Evolutionary conservation across 495 filamentous ascomycete genomes (phyloP).

Genomic region (Penicillium daleae): DNA sequence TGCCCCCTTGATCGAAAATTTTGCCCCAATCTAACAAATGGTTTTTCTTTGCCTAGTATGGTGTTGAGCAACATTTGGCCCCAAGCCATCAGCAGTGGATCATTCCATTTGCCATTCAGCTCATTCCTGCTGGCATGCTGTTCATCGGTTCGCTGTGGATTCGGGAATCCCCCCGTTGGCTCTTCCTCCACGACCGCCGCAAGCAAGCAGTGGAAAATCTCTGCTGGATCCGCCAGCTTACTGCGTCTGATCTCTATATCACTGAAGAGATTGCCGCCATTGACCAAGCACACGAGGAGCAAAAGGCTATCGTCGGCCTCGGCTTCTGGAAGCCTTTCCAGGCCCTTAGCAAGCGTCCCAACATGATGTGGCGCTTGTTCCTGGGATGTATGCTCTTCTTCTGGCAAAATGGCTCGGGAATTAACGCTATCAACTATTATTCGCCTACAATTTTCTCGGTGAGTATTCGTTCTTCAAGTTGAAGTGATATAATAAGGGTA

Average conservation of each 20-base stretch:
- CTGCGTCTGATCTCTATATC: slow-evolving; percentile 65
- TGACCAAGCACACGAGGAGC: slow-evolving; percentile 61
- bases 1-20: neutral
- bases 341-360: slow-evolving; percentile 47
- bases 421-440: slow-evolving; percentile 73
- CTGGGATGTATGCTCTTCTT: slow-evolving; percentile 69
- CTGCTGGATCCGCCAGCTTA: slow-evolving; percentile 66
- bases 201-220: slow-evolving; percentile 63
- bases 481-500: neutral
- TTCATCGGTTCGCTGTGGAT: slow-evolving; percentile 53
- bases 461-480: neutral
- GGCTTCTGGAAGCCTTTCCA: slow-evolving; percentile 73
- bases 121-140: slow-evolving; percentile 57
- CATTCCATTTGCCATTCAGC: slow-evolving; percentile 60
- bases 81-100: slow-evolving; percentile 54
- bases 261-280: slow-evolving; percentile 68
- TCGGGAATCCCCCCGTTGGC: slow-evolving; percentile 63
- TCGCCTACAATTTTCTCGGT: slow-evolving; percentile 60
- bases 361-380: slow-evolving; percentile 65
- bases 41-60: slow-evolving; percentile 33
- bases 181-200: slow-evolving; percentile 51
- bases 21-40: slow-evolving; percentile 15
- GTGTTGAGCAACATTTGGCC: slow-evolving; percentile 39
- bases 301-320: slow-evolving; percentile 56
- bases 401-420: slow-evolving; percentile 68